Base-by-base conservation (phyloP, 192 early-diverging fungal species). In the Lobosporangium transversale region DNA sequence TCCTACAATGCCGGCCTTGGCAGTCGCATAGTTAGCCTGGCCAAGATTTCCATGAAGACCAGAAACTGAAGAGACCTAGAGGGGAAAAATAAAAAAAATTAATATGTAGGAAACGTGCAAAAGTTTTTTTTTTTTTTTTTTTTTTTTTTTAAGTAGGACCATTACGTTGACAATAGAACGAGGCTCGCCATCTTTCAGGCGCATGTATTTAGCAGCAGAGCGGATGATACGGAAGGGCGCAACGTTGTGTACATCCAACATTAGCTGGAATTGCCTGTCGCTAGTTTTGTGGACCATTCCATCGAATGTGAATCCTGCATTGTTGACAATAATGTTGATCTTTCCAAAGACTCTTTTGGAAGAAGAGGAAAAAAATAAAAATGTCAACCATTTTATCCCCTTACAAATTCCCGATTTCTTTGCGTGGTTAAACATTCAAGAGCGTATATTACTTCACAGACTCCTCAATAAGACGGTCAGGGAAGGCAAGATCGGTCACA, bases 291-390 rank as follows among this genome's bases (percentile, higher is more conserved):
- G 86, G 67, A 98, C 90, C 62, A 94, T 94, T 80, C 92, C 95
- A 86, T 98, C 97, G 58, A 93, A 92, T 54, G 97, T 88, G 75
- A 95, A 97, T 61, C 97, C 97, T 17, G 97, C 97, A 58, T 98
- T 98, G 92, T 98, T 98, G 80, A 98, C 87, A 27, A 98, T 83
- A 59, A 97, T 81, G 71, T 93, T 90, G 81, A 93, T 78, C 55
- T 89, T 88, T 44, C 91, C 91, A 81, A 89, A 93, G 48, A 86
- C 87, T 70, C 89, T 80, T 26, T 52, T 12, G 4, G 50, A 14
- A 26, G 6, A 24, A 27, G 5, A 52, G 50, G 24, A 52, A 27
- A 52, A 52, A 52, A 52, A 52, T 35, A 2, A 15, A 36, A 57
- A 21, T 15, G 27, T 2, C 6, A 50, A 50, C 23, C 4, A 9